These are phyloP conservation scores for Coleophoma cylindrospora DNA, from an alignment of 2,329 filamentous ascomycete genomes.

Conservation along the genomic window DNA sequence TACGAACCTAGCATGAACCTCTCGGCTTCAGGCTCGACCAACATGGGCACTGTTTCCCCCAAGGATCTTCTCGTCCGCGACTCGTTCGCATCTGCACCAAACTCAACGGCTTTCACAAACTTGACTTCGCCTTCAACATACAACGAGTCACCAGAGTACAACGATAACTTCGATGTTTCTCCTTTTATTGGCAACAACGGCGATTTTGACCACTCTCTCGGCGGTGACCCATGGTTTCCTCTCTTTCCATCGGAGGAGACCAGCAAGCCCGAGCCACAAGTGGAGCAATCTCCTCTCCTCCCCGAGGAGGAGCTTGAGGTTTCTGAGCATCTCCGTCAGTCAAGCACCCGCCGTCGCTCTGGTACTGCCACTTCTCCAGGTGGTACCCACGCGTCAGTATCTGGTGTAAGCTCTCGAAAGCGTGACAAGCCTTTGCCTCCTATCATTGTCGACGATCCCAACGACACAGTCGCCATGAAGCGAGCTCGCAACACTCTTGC, in stretches of 20 bases:
- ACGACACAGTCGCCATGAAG: conserved; percentile 78
- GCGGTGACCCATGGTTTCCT: conserved; percentile 62
- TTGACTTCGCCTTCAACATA: conserved; percentile 80
- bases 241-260: conserved; percentile 56
- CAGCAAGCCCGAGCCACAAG: conserved; percentile 21
- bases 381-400: conserved; percentile 55
- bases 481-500: conserved; percentile 90
- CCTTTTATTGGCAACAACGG: conserved; percentile 66
- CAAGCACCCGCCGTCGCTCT: conserved; percentile 32
- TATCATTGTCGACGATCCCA: conserved; percentile 70
- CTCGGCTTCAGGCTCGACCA: conserved; percentile 38
- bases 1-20: conserved; percentile 43
- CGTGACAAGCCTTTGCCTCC: conserved; percentile 77
- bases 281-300: conserved; percentile 18
- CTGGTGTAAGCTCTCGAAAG: conserved; percentile 68
- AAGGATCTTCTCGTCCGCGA: conserved; percentile 72
- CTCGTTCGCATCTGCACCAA: conserved; percentile 69
- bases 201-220: conserved; percentile 33
- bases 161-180: conserved; percentile 69
- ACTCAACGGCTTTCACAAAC: conserved; percentile 76
- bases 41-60: conserved; percentile 73
- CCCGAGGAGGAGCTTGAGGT: conserved; percentile 43
- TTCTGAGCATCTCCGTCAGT: conserved; percentile 33
- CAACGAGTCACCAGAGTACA: conserved; percentile 70
- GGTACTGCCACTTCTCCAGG: conserved; percentile 36